Conservation (phyloP, 1,139 yeast species). For the Geotrichum histeridarum region DNA sequence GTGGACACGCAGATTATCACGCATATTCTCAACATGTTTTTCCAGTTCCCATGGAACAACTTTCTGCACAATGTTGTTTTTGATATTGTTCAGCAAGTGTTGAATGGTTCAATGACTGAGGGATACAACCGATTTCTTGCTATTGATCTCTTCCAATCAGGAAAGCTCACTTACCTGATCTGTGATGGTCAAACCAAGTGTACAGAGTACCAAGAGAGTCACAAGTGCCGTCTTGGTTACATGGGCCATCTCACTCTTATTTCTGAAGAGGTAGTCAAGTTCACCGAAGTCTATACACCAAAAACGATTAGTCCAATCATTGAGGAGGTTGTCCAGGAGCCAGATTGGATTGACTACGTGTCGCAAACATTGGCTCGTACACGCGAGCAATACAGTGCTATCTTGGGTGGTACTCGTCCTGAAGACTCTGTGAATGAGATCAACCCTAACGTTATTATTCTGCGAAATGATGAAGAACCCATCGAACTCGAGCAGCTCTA, state of each 20-base stretch:
- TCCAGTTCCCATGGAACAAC: constrained; percentile 95
- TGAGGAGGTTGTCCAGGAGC: constrained; percentile 51
- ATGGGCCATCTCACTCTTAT: constrained; percentile 96
- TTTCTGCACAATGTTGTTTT: constrained; percentile 95
- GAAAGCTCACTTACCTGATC: constrained; percentile 70
- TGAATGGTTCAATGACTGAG: constrained; percentile 92
- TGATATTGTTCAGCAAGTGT: constrained; percentile 92
- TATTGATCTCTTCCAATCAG: constrained; percentile 75
- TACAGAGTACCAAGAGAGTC: constrained; percentile 55
- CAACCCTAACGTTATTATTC: constrained; percentile 28
- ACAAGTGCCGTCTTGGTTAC: constrained; percentile 75
- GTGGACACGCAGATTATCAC: constrained; percentile 77
- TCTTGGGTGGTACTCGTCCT: constrained; percentile 75
- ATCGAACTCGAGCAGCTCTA: constrained; percentile 38
- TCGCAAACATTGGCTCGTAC: constrained; percentile 79
- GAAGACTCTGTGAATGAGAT: constrained; percentile 45
- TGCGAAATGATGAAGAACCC: constrained; percentile 44
- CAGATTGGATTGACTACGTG: constrained; percentile 79
- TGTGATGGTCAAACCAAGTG: constrained; percentile 79
- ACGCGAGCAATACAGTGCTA: constrained; percentile 88
- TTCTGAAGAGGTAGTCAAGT: constrained; percentile 92
- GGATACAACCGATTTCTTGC: constrained; percentile 86
- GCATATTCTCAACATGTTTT: constrained; percentile 74
- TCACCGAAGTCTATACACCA: constrained; percentile 69
- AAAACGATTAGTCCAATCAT: constrained; percentile 56